Base-by-base conservation (phyloP, 2,329 filamentous ascomycete species). In the Diaporthe sp. region DNA sequence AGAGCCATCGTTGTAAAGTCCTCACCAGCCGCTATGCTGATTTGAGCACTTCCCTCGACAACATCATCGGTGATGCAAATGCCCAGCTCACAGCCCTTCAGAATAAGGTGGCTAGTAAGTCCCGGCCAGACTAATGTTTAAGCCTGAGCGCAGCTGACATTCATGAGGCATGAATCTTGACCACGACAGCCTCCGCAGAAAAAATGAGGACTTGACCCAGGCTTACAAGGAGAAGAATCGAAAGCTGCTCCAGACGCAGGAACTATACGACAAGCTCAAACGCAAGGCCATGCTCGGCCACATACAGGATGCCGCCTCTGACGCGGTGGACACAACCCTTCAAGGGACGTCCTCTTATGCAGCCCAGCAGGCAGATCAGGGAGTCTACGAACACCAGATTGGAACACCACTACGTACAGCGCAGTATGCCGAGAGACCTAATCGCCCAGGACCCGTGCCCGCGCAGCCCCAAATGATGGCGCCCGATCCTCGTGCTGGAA, bases 51-150 rank as follows among this genome's bases (percentile, higher is more conserved):
- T 90, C 94, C 58, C 88, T 95, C 81, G 93, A 97, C 79, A 93
- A 93, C 79, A 87, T 94, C 1, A 89, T 95, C 61, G 90, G 92
- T 77, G 92, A 96, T 76, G 94, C 94, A 10, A 95, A 96, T 79
- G 83, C 90, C 0, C 92, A 96, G 79, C 93, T 96, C 73, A 88
- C 89, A 34, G 88, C 83, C 55, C 84, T 97, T 19, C 91, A 93
- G 71, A 89, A 90, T 42, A 93, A 91, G 80, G 81, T 96, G 37
- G 85, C 89, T 74, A 87, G 94, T 94, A 77, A 74, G 88, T 80
- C 9, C n/a, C 34, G 17, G 57, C 5, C 12, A 8, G 19, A 37
- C 2, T 4, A 4, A 22, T 31, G 13, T 17, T 31, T 17, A 10
- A 42, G 7, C 28, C 15, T 1, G 22, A 4, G 9, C 22, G n/a